phyloP scores from a whole-genome alignment of 2,329 filamentous ascomycete genomes.

The Colletotrichum sp. region DNA sequence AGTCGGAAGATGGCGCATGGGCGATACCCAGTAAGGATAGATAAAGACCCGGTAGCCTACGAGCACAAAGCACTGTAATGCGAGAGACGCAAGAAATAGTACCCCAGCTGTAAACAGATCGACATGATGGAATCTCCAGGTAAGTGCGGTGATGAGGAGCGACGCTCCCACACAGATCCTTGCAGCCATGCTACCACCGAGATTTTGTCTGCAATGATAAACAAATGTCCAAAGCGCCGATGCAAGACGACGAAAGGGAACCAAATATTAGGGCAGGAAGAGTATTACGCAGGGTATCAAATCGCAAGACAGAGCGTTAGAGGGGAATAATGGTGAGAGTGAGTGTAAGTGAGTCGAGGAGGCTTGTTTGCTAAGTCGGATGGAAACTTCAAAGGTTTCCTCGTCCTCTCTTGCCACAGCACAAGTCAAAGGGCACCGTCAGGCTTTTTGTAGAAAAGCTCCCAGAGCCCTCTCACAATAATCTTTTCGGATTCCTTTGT shows the following conservation, averaged over 20 bases:
- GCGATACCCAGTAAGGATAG: conserved; percentile 32
- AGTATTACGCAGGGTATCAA: rapidly evolving
- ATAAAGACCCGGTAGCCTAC: conserved; percentile 41
- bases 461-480: neutral
- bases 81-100: neutral
- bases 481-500: neutral
- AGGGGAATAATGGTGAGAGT: neutral
- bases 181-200: neutral
- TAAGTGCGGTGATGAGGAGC: neutral
- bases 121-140: neutral
- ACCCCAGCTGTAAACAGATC: neutral
- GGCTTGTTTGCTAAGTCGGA: neutral
- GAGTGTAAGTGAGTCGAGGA: neutral
- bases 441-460: neutral
- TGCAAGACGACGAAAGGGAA: neutral
- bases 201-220: neutral
- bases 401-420: neutral
- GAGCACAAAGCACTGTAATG: conserved; percentile 21
- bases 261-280: neutral
- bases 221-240: neutral
- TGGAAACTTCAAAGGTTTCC: neutral
- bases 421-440: neutral
- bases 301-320: neutral
- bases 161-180: neutral
- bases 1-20: conserved; percentile 37